These are phyloP conservation scores for Sesbania bispinosa DNA, from an alignment of 306 rosid genomes.

Conservation along the genomic window DNA sequence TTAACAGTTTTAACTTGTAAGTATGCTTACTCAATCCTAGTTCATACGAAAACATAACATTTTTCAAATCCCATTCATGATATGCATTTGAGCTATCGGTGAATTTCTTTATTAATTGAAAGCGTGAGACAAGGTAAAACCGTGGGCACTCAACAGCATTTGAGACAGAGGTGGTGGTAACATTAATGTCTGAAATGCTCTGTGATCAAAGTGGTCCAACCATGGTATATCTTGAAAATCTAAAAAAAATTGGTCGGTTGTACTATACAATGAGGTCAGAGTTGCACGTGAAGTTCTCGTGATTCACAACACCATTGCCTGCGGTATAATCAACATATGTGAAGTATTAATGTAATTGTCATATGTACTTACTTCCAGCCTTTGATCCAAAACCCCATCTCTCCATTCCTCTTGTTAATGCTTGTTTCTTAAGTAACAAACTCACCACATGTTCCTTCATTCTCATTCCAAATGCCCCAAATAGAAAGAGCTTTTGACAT, in stretches of 20 bases:
- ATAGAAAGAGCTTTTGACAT: not conserved
- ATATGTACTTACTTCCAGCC: not conserved
- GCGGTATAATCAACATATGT: constrained; percentile 44
- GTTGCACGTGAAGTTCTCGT: constrained; percentile 93
- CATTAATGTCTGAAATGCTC: constrained; percentile 37
- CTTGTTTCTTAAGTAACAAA: constrained; percentile 34
- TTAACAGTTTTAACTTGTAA: not conserved
- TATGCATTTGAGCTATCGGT: not conserved
- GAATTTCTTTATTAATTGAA: not conserved
- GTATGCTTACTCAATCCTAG: not conserved
- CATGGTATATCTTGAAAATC: constrained; percentile 22
- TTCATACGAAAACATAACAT: not conserved
- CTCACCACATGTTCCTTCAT: constrained; percentile 39
- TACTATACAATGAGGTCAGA: constrained; percentile 60
- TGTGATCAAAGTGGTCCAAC: constrained; percentile 46
- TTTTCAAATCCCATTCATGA: not conserved
- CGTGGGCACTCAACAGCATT: constrained; percentile 31
- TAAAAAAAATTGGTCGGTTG: constrained; percentile 37
- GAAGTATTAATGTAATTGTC: not conserved
- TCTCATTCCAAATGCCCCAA: constrained; percentile 20
- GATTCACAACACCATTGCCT: constrained; percentile 81
- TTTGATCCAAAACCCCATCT: constrained; percentile 18
- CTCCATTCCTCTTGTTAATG: constrained; percentile 32
- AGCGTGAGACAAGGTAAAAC: constrained; percentile 27
- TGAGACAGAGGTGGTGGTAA: constrained; percentile 30